Conservation (phyloP, 352 stramenopile species). For the Phytophthora tubulina region DNA sequence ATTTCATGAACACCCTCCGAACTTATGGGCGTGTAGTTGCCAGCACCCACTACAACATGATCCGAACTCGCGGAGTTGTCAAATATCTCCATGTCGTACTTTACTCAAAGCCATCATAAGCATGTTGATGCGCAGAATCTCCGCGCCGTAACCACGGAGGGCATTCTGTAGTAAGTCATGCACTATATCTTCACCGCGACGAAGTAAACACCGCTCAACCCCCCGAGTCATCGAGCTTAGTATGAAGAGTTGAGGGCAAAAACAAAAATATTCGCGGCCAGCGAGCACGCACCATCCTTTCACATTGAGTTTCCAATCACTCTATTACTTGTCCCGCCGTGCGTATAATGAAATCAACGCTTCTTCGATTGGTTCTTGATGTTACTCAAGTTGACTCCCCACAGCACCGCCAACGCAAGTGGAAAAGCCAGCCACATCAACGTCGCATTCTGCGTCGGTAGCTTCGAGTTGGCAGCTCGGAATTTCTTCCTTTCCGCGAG, state of each 20-base stretch:
- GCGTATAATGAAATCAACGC: conserved; percentile 32
- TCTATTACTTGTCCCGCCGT: conserved; percentile 30
- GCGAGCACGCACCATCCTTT: too few relatives aligned
- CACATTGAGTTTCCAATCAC: conserved; percentile 1
- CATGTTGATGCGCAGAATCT: conserved; percentile 68
- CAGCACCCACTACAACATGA: conserved; percentile 28
- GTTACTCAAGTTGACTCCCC: conserved; percentile 68
- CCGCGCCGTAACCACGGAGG: not conserved
- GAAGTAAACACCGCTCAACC: too few relatives aligned
- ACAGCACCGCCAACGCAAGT: conserved; percentile 57
- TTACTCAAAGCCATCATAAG: conserved; percentile 73
- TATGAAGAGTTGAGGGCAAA: too few relatives aligned
- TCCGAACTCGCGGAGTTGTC: conserved; percentile 57
- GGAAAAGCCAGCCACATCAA: conserved; percentile 76
- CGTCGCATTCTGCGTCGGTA: conserved; percentile 68
- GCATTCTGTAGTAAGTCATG: too few relatives aligned
- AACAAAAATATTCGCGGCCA: too few relatives aligned
- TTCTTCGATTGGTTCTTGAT: conserved; percentile 65
- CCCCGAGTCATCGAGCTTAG: too few relatives aligned
- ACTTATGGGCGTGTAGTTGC: conserved; percentile 75
- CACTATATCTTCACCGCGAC: too few relatives aligned
- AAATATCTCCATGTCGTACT: conserved; percentile 83
- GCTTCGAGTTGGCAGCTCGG: conserved; percentile 56
- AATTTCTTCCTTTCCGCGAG: conserved; percentile 79
- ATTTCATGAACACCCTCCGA: conserved; percentile 79